A percentile compares a stretch with the other conserved stretches of the same genome.
These are phyloP conservation scores for Hypericum perforatum DNA, from an alignment of 345 rosid genomes.

Conservation along the genomic window DNA sequence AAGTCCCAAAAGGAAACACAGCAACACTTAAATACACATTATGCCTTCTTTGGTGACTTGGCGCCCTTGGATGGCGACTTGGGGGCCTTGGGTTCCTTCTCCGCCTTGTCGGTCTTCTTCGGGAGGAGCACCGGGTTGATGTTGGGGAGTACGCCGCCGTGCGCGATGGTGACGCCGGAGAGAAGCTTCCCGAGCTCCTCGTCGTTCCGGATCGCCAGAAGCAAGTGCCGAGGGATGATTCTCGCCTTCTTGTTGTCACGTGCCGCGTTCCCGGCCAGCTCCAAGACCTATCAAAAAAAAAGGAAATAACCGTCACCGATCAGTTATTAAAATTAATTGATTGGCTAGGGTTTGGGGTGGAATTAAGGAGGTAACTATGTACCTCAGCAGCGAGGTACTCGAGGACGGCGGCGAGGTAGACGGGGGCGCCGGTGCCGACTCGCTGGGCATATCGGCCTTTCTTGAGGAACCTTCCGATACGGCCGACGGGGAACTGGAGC, in stretches of 20 bases:
- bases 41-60: no score
- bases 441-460: conserved; percentile 34
- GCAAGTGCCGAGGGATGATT: conserved; percentile 31
- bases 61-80: no score
- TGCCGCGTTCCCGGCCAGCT: conserved; percentile 35
- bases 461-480: conserved; percentile 33
- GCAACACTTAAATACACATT: no score
- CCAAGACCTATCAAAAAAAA: conserved; percentile 19
- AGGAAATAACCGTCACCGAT: no score
- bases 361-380: not conserved
- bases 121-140: conserved; percentile 35
- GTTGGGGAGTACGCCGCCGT: conserved; percentile 34
- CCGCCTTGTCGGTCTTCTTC: conserved; percentile 25
- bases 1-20: no score
- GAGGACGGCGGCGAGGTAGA: conserved; percentile 34
- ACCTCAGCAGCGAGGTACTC: conserved; percentile 40
- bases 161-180: conserved; percentile 35
- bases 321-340: not conserved
- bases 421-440: conserved; percentile 31
- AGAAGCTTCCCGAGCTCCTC: conserved; percentile 35
- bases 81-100: conserved; percentile 17
- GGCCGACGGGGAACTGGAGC: conserved; percentile 31
- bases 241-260: conserved; percentile 38
- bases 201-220: conserved; percentile 31
- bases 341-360: not conserved